Base-by-base conservation (phyloP, 306 rosid genomes). In the Leucaena leucocephala region DNA sequence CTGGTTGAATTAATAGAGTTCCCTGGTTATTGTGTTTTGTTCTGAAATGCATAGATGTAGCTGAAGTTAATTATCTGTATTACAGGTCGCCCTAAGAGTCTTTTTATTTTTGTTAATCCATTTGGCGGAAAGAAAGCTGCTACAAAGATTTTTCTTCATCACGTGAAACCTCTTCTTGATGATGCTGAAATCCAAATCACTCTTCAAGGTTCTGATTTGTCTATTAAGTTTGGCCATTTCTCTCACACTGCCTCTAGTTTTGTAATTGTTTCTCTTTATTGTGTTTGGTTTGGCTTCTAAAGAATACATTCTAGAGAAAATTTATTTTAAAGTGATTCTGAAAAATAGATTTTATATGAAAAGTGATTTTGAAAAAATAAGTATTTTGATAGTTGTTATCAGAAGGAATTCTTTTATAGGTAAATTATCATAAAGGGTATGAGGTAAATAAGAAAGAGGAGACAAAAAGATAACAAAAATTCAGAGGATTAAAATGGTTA, bases 31-130 rank as follows among this genome's bases (percentile, higher is more conserved):
- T 59, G 62, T 57, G 12, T 9, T 19, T n/a, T 19, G 59, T 33
- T 14, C 19, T 54, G 50, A 19, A 21, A 17, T 72, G 10, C 38
- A 13, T 27, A 59, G 65, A 9, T 38, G 3, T 61, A 33, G 17
- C 57, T 50, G 36, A 39, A 36, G 22, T 57, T 42, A 16, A 36
- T 50, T 58, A 39, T 10, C 54, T 35, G 42, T 55, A 36, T 48
- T 62, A 69, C 82, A 94, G 97, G 91, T 77, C 90, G 97, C 34
- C 98, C 98, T 50, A 92, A 86, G 90, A 92, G 88, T 75, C 79
- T 94, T 71, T 77, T 91, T 64, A 90, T 92, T 76, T 89, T 94
- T 67, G 88, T 92, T 68, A 94, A 94, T 66, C 97, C 98, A 48
- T 94, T 84, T 58, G 97, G 97, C 50, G 98, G 98, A 22, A 91